Evolutionary conservation across 129 eudicot species (phyloP).

Genomic region (Artemisia annua): DNA sequence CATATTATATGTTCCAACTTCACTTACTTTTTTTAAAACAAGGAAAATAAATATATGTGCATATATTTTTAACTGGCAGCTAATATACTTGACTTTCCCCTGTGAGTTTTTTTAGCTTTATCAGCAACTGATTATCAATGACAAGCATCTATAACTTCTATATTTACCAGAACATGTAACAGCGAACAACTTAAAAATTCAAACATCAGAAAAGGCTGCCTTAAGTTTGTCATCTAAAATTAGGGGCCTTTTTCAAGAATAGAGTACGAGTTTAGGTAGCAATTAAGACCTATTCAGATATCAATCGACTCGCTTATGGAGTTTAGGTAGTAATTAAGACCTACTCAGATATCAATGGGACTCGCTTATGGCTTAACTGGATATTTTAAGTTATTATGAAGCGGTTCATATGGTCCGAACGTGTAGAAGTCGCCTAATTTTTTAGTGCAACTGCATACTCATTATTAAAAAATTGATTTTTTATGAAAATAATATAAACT

Average conservation of each 20-base stretch:
- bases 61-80: background rate
- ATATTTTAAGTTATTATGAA: background rate
- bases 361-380: background rate
- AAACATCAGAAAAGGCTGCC: background rate
- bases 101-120: conserved; percentile 26
- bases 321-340: background rate
- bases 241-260: background rate
- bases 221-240: background rate
- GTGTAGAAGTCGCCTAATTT: background rate
- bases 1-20: background rate
- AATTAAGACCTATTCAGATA: no score
- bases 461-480: background rate
- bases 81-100: conserved; percentile 70
- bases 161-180: background rate
- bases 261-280: background rate
- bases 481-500: background rate
- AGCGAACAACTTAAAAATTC: background rate
- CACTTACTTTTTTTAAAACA: background rate
- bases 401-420: background rate
- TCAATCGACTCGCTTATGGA: no score
- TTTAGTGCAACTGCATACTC: no score
- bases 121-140: conserved; percentile 25
- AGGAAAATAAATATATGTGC: background rate
- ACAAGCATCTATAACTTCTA: conserved; percentile 11
- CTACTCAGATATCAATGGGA: background rate